Evolutionary conservation across 305 asterid genomes (phyloP).

Genomic region (Plantago coronopus): DNA sequence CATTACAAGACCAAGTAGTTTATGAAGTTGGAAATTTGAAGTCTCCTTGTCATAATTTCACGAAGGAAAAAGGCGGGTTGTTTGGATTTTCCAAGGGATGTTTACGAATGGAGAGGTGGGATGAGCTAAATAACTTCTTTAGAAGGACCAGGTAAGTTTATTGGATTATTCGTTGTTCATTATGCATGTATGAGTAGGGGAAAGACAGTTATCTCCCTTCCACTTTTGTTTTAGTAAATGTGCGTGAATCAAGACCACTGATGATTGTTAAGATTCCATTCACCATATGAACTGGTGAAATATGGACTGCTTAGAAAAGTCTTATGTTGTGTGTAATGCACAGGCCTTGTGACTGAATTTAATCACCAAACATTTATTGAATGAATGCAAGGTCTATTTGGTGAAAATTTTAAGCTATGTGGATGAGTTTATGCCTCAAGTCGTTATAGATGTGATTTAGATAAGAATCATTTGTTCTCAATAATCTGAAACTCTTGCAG

Average conservation of each 20-base stretch:
- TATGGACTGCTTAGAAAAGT: not conserved
- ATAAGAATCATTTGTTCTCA: too few species aligned
- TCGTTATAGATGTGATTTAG: too few species aligned
- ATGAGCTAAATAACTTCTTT: constrained; percentile 74
- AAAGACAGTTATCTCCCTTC: too few species aligned
- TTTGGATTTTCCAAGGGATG: constrained; percentile 95
- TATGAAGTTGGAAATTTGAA: constrained; percentile 57
- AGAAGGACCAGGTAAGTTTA: constrained; percentile 63
- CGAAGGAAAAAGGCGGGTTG: constrained; percentile 56
- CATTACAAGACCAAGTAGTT: constrained; percentile 83
- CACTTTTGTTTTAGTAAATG: not conserved
- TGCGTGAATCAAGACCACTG: not conserved
- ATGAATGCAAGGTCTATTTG: too few species aligned
- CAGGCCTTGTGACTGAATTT: too few species aligned
- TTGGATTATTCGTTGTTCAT: constrained; percentile 10
- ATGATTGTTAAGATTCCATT: not conserved
- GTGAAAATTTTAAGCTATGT: too few species aligned
- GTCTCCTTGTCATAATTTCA: constrained; percentile 54
- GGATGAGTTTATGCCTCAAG: too few species aligned
- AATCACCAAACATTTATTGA: too few species aligned
- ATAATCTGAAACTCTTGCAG: too few species aligned
- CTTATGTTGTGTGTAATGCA: too few species aligned
- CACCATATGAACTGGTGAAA: not conserved
- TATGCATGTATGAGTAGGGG: not conserved
- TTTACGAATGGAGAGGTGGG: constrained; percentile 85